A percentile compares a stretch with the other conserved stretches of the same genome.
Conservation (phyloP, 495 filamentous ascomycete species). For the Hypoxylon trugodes region DNA sequence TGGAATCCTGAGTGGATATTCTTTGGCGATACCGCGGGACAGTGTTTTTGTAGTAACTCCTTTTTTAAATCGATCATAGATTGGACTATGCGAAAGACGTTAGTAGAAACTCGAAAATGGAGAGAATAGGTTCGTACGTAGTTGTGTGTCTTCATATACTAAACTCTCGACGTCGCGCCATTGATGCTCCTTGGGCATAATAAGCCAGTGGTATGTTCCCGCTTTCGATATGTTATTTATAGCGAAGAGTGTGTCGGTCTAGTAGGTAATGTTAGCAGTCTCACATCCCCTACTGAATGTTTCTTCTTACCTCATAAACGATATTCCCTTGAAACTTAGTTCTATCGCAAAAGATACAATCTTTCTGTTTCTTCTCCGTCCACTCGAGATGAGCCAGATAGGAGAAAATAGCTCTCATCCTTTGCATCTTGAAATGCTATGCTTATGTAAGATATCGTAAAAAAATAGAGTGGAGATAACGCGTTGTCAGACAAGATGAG, state of each 20-base stretch:
- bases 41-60: constrained; percentile 10
- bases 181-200: constrained; percentile 29
- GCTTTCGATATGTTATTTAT: constrained; percentile 24
- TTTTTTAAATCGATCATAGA: constrained; percentile 11
- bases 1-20: constrained; percentile 26
- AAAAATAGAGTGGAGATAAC: no score
- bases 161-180: constrained; percentile 30
- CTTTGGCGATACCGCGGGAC: not conserved
- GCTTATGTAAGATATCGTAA: not conserved
- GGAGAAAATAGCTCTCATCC: constrained; percentile 7
- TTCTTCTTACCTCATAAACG: constrained; percentile 20
- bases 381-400: constrained; percentile 31
- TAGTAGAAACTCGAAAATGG: not conserved
- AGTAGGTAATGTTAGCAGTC: constrained; percentile 1
- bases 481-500: no score
- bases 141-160: not conserved
- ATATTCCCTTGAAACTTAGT: constrained; percentile 25
- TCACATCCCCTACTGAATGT: no score
- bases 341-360: constrained; percentile 31
- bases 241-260: constrained; percentile 26
- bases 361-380: constrained; percentile 14
- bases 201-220: constrained; percentile 29
- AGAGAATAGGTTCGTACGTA: no score
- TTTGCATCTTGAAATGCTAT: not conserved
- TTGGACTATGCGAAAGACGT: not conserved